Evolutionary conservation across 257 asterid genomes (phyloP), one percentile per base, ranked within the genome.

Genomic region (Henckelia pumila): DNA sequence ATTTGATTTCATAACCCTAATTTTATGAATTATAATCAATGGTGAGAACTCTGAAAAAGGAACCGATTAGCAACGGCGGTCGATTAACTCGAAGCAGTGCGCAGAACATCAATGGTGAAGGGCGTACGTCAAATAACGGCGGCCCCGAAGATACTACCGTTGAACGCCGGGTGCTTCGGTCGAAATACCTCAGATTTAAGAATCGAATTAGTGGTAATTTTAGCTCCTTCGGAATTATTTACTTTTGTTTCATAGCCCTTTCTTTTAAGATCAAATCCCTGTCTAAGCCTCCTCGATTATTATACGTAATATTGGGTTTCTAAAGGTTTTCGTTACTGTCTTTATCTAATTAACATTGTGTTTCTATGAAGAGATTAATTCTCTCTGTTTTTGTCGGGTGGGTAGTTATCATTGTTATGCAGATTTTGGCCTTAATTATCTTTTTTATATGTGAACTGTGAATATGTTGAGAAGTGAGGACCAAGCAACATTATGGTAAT

Each of bases 171-270:
- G 78, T 78, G 59, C 82, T 81, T 24, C 82, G 86, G 4, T 81
- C 86, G 6, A 81, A 83, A 55, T 81, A 81, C 69, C 86, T 80
- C 76, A 62, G 57, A 3, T 73, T 83, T 68, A 81, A 76, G 81
- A 74, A 44, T 58, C 79, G 86, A 73, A 74, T 81, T 14, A 24
- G 71, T 37, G 84, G 89, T 83, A 76, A 76, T 28, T 63, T 68
- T 8, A 55, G 28, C 40, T 65, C 35, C 20, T 47, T n/a, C 40
- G 9, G 0, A 3, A 11, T 21, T 22, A 58, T 37, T 52, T 10
- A 1, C 30, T 67, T 60, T 14, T 10, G 1, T 35, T 26, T 33
- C 21, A 49, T 26, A 21, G 1, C 59, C 22, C 9, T 10, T 53
- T 23, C 5, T 56, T 7, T 56, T 56, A 56, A 56, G 26, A 6